A percentile compares a stretch with the other conserved stretches of the same genome.
Conservation (phyloP, 73 alveolate species). For the Paramecium pentaurelia region DNA sequence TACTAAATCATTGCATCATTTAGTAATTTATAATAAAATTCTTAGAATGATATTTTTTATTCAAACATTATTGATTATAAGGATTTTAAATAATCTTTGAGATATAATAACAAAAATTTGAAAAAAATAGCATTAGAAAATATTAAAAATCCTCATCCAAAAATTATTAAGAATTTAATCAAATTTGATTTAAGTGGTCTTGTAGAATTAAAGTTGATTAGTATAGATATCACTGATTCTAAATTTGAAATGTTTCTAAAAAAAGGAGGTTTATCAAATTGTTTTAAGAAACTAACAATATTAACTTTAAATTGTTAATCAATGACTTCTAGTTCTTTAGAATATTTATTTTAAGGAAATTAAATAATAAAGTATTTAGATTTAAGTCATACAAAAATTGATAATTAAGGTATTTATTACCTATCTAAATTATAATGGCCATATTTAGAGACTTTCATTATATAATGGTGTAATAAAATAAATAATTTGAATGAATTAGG, state of each 20-base stretch:
- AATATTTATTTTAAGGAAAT: not conserved
- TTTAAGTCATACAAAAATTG: not conserved
- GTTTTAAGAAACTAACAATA: not conserved
- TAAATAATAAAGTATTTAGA: not conserved
- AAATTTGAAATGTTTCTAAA: not conserved
- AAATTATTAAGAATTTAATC: not conserved
- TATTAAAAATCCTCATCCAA: conserved; percentile 40
- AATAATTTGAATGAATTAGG: not conserved
- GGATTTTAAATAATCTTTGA: conserved; percentile 14
- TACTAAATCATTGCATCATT: conserved; percentile 1
- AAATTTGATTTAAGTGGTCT: not conserved
- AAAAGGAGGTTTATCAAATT: not conserved
- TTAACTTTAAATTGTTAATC: not conserved
- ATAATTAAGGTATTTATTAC: not conserved
- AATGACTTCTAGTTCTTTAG: not conserved
- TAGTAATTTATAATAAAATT: not conserved
- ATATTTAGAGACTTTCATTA: not conserved
- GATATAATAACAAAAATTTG: conserved; percentile 25
- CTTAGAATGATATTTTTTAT: conserved; percentile 29
- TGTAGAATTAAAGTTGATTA: not conserved
- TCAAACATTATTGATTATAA: not conserved
- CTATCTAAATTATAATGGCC: not conserved
- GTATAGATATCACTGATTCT: not conserved
- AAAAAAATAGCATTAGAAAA: conserved; percentile 26
- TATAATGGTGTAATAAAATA: conserved; percentile 33